Conservation (phyloP, 345 rosid species). For the Mangifera indica region DNA sequence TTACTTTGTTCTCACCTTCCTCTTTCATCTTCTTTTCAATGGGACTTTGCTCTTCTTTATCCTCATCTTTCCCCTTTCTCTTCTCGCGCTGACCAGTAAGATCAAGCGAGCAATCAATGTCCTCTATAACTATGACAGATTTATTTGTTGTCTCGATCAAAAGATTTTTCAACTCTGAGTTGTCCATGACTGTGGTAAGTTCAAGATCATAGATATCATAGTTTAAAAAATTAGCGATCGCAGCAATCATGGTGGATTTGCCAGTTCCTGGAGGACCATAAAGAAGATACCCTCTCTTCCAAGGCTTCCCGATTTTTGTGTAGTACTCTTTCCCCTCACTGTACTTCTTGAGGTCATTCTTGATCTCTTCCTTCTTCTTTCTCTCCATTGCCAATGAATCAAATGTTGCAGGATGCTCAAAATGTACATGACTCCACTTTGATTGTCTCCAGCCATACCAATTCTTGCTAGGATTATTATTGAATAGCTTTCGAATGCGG, state of each 20-base stretch:
- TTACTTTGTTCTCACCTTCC: neutral
- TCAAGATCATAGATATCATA: conserved; percentile 24
- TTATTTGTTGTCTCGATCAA: conserved; percentile 17
- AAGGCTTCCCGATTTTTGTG: conserved; percentile 4
- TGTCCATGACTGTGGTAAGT: conserved; percentile 13
- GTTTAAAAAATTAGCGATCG: conserved; percentile 18
- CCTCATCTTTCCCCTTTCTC: neutral
- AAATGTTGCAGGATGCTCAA: conserved; percentile 15
- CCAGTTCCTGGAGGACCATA: conserved; percentile 20
- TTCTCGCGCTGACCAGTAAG: conserved; percentile 16
- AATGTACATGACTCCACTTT: conserved; percentile 8
- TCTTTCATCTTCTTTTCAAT: neutral
- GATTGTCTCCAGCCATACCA: neutral
- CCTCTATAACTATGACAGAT: conserved; percentile 17
- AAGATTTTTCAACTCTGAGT: conserved; percentile 5
- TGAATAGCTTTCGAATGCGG: conserved; percentile 53
- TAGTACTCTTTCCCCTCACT: neutral
- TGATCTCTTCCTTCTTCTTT: conserved; percentile 6
- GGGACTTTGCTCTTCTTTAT: neutral
- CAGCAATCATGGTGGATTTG: conserved; percentile 17
- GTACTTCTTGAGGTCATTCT: conserved; percentile 8
- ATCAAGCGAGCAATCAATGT: conserved; percentile 26
- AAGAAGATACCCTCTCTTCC: conserved; percentile 19
- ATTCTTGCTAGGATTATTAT: conserved; percentile 18
- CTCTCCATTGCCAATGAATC: conserved; percentile 5